Evolutionary conservation across 2,329 filamentous ascomycete species (phyloP), one percentile per base, ranked within the genome.

Genomic region (Diaporthe capsici): DNA sequence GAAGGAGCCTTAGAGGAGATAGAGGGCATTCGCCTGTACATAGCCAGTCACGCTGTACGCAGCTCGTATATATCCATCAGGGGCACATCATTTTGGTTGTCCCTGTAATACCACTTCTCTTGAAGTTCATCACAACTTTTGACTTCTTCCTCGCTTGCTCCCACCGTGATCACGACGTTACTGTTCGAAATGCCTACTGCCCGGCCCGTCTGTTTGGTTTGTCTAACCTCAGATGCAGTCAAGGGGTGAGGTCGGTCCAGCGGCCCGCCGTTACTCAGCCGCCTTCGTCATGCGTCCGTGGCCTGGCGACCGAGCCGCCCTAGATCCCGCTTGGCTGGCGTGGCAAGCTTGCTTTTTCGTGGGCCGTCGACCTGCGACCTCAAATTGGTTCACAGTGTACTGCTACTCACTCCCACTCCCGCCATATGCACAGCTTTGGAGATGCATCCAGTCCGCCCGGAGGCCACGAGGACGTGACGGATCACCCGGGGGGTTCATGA

Each of bases 21-120:
- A 53, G 58, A 73, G 31, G 34, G 31, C 28, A 51, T 63, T 53
- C 34, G 71, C 71, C 58, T 73, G 71, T 73, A 73, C 47, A 63
- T 73, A 65, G 58, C 31, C 71, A 53, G 57, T 42, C 58, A 55
- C 25, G 31, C 44, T 61, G 49, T 55, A 63, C 71, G 58, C 71
- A 72, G 55, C 37, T 63, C 71, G 58, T 73, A 73, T 53, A 73
- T 73, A 73, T 39, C 55, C 58, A 63, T 51, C 47, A 65, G 58
- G 31, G 58, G 22, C 71, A 65, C 58, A 63, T 39, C 47, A 31
- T 34, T 15, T 17, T 53, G n/a, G 44, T 39, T 49, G 58, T 65
- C 71, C 58, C 37, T 73, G 28, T 73, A 73, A 73, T 73, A 39
- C 13, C 44, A 73, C 71, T 73, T 44, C 53, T 63, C 28, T n/a